Base-by-base conservation (phyloP, 805 yeast species). In the Starmerella stigmatis region DNA sequence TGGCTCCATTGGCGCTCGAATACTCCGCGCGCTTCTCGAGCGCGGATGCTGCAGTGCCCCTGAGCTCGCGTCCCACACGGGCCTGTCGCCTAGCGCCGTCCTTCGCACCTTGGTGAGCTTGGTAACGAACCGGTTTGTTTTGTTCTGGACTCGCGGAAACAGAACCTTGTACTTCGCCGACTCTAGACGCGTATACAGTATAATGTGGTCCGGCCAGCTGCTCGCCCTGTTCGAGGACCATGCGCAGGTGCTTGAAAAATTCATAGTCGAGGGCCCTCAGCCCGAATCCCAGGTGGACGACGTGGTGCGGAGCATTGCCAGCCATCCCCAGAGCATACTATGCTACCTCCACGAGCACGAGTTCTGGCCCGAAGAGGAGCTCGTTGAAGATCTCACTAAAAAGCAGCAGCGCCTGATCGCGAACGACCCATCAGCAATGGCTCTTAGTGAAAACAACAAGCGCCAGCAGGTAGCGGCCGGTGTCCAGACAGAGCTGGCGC, bases 171-270 rank as follows among this genome's bases (percentile, higher is more conserved):
- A 86, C 60, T 67, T 67, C 25, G 73, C 77, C 48, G 73, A 79
- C 56, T 80, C 79, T 49, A 70, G 69, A 28, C 94, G 94, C 5
- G 63, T 78, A 16, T 68, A 76, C 51, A 62, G 73, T 45, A 66
- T 86, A 43, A 61, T 86, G 15, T 84, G 86, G 62, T 69, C 86
- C 7, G 96, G 94, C 34, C 83, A 81, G 44, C 76, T 86, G 48
- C 68, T 86, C 33, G 13, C 41, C 1, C 9, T 48, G 69, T 52
- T 53, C 17, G 21, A 75, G 13, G 65, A 64, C 19, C 64, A 63
- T 28, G 78, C 82, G 2, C 76, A 76, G 43, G 72, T 83, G 19
- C 67, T 83, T 11, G 86, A 80, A 56, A 81, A 81, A 56, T 64
- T 86, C 35, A 60, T 84, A n/a, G 71, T 76, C 4, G 65, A 75